Percentiles rank a stretch among this genome's conserved stretches.
Conservation (phyloP, 148 eudicot species). For the Fagopyrum tataricum region DNA sequence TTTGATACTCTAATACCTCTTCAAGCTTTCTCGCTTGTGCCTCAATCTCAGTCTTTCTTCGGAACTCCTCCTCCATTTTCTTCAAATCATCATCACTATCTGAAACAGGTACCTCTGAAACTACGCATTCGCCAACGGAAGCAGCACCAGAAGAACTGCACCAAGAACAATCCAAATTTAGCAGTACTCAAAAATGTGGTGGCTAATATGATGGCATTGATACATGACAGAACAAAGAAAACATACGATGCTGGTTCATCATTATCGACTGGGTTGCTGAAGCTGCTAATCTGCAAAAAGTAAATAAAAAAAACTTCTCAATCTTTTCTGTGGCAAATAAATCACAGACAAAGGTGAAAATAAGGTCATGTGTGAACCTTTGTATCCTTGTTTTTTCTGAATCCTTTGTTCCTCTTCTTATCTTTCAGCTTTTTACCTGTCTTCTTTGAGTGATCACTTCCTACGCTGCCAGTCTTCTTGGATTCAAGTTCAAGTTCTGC, state of each 20-base stretch:
- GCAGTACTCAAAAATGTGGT: neutral
- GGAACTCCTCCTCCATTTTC: slow-evolving; percentile 53
- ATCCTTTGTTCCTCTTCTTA: slow-evolving; percentile 66
- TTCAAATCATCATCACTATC: slow-evolving; percentile 32
- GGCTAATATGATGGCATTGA: neutral
- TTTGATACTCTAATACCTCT: slow-evolving; percentile 86
- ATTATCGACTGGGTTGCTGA: slow-evolving; percentile 35
- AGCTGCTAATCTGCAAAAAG: slow-evolving; percentile 47
- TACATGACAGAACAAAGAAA: neutral
- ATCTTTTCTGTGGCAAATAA: neutral
- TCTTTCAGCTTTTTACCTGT: slow-evolving; percentile 68
- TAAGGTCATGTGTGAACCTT: slow-evolving; percentile 34
- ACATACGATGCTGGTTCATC: slow-evolving; percentile 40
- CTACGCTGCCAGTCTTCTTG: slow-evolving; percentile 41
- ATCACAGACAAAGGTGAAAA: neutral
- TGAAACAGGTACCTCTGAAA: slow-evolving; percentile 29
- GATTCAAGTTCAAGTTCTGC: slow-evolving; percentile 97
- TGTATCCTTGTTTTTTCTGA: slow-evolving; percentile 56
- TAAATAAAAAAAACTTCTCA: neutral
- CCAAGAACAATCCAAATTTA: slow-evolving; percentile 8
- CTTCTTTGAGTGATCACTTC: slow-evolving; percentile 46
- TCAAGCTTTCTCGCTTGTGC: slow-evolving; percentile 93
- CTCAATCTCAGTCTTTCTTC: slow-evolving; percentile 67
- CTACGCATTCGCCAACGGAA: slow-evolving; percentile 37
- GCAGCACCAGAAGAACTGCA: slow-evolving; percentile 43